phyloP scores from a whole-genome alignment of 176 grass and related monocot genomes.

The Phoenix roebelenii region DNA sequence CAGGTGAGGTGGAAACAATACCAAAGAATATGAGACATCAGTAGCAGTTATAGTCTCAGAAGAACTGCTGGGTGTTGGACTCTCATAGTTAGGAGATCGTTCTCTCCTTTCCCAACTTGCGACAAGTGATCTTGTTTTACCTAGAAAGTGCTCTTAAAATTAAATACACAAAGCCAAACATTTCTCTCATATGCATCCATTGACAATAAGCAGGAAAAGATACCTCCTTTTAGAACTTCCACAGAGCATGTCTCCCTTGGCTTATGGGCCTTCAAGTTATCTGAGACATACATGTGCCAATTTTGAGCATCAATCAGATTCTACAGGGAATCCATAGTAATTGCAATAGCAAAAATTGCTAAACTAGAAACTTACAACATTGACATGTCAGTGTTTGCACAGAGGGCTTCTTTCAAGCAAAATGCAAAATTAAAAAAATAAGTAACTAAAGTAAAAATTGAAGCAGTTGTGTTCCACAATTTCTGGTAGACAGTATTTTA shows the following conservation, averaged over 20 bases:
- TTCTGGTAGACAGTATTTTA: no score
- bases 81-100: constrained; percentile 47
- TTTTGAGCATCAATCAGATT: no score
- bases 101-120: constrained; percentile 68
- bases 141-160: constrained; percentile 34
- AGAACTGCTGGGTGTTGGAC: constrained; percentile 42
- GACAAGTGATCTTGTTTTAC: constrained; percentile 58
- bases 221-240: constrained; percentile 92
- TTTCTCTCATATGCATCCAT: constrained; percentile 8
- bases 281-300: constrained; percentile 12
- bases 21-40: constrained; percentile 47
- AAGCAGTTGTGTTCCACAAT: no score
- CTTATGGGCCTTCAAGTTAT: constrained; percentile 61
- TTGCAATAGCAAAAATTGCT: no score
- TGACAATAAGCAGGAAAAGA: constrained; percentile 16
- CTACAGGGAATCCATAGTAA: no score
- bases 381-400: no score
- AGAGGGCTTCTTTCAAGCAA: no score
- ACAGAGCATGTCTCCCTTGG: constrained; percentile 65
- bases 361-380: no score
- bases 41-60: constrained; percentile 13
- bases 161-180: constrained; percentile 17
- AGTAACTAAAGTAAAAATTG: no score
- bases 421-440: no score
- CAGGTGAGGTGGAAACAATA: constrained; percentile 29